phyloP scores from a whole-genome alignment of 164 flowering plant genomes.

The Umbellularia californica region DNA sequence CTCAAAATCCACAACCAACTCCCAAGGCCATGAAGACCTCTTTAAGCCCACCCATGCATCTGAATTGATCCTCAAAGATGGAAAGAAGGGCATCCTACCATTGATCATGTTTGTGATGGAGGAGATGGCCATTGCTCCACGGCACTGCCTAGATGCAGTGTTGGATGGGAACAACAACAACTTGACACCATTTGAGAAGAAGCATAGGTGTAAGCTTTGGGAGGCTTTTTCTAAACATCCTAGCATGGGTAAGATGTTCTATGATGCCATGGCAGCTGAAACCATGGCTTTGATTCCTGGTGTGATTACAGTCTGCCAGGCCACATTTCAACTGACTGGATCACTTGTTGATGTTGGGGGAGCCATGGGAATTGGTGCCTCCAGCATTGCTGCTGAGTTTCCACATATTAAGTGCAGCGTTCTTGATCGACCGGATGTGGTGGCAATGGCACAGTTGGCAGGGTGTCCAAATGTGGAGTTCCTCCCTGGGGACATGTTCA shows the following conservation, averaged over 20 bases:
- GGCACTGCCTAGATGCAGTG: not conserved
- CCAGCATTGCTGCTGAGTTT: not conserved
- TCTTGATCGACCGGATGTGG: not conserved
- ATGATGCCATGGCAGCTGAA: not conserved
- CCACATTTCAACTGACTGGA: not conserved
- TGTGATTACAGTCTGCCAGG: not conserved
- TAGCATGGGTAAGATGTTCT: not conserved
- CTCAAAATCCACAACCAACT: not conserved
- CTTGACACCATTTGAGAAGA: not conserved
- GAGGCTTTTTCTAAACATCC: not conserved
- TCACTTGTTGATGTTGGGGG: not conserved
- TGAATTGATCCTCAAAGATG: not conserved
- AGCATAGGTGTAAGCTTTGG: not conserved
- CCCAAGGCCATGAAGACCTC: not conserved
- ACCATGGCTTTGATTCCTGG: not conserved
- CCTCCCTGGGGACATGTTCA: not conserved
- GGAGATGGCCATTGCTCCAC: not conserved
- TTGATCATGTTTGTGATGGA: not conserved
- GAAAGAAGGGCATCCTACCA: not conserved
- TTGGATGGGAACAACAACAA: not conserved
- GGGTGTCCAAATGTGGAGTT: not conserved
- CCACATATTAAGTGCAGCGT: not conserved
- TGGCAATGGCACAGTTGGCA: not conserved
- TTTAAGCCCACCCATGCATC: not conserved
- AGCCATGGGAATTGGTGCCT: not conserved